Evolutionary conservation across 2,329 filamentous ascomycete genomes (phyloP), one percentile per base, ranked within the genome.

Genomic region (Aspergillus quadricinctus): DNA sequence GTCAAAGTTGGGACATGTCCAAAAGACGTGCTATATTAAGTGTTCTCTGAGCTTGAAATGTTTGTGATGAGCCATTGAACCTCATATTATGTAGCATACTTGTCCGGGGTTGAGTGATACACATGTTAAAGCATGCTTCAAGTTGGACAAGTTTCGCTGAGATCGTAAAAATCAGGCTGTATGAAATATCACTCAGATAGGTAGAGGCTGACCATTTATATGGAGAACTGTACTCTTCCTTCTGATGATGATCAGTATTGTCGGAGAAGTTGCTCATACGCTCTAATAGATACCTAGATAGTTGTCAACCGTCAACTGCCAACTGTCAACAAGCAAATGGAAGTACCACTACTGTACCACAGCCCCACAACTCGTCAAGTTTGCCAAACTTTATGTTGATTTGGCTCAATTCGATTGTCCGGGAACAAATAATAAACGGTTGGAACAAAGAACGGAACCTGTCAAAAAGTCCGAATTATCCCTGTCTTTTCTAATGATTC

Each of bases 371-470:
- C 50, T 28, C 10, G 10, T 17, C 21, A 27, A 25, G 43, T 23
- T 19, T 46, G 45, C 27, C 50, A 31, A 50, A 57, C 27, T 41
- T 56, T 53, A 56, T 57, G 35, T 57, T 21, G 45, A 57, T 48
- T 57, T 53, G 50, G 51, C 55, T 53, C 50, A 50, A 10, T 2
- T 46, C 2, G 27, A 25, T 27, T 17, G 43, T 46, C 11, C 14
- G 11, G 43, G 27, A 46, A 46, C 43, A 46, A 46, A 25, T 9
- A 25, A 14, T 9, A 25, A 14, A 46, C 43, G 3, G 3, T 14
- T 23, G 19, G 21, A 3, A 8, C 5, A 46, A 46, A 46, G 43
- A 23, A 46, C 23, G 23, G 41, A 23, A 19, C 10, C n/a, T 45
- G 8, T 2, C 41, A 45, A 23, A 14, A 3, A 17, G 3, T 3